phyloP scores from a whole-genome alignment of 2,329 filamentous ascomycete species.

The Bisporella sp. region DNA sequence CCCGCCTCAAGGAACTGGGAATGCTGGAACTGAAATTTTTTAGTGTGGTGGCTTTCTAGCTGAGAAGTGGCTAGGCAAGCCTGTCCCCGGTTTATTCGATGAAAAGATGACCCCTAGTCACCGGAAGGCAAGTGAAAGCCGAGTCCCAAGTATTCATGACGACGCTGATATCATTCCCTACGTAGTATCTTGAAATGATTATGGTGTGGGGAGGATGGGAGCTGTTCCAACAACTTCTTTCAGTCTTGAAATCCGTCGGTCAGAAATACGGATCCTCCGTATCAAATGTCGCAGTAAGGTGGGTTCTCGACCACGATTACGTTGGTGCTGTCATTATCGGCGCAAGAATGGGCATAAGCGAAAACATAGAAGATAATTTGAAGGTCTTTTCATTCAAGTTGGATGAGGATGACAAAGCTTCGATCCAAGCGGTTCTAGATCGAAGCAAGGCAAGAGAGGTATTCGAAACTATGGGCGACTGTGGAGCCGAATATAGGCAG shows the following conservation, averaged over 20 bases:
- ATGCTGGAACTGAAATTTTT: too few species aligned
- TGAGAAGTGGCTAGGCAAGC: too few species aligned
- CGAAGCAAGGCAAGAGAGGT: slow-evolving; percentile 26
- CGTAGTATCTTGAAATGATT: slow-evolving; percentile 35
- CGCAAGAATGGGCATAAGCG: slow-evolving; percentile 33
- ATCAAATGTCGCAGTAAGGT: slow-evolving; percentile 40
- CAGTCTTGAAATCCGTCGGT: slow-evolving; percentile 30
- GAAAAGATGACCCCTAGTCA: too few species aligned
- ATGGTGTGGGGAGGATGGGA: slow-evolving; percentile 41
- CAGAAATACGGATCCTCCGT: slow-evolving; percentile 34
- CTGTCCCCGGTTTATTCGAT: too few species aligned
- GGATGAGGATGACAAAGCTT: slow-evolving; percentile 28
- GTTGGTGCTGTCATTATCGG: slow-evolving; percentile 45
- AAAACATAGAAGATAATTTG: slow-evolving; percentile 32
- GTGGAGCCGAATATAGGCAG: slow-evolving; percentile 32
- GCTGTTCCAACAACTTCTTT: slow-evolving; percentile 38
- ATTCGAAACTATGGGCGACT: slow-evolving; percentile 32
- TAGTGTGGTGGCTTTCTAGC: too few species aligned
- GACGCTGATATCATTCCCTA: too few species aligned
- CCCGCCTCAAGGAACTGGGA: too few species aligned
- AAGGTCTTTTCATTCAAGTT: slow-evolving; percentile 32
- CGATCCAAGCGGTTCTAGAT: slow-evolving; percentile 28
- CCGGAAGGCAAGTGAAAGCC: too few species aligned
- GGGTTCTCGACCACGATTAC: slow-evolving; percentile 40
- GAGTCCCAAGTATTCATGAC: too few species aligned